Evolutionary conservation across 768 basidiomycete species (phyloP).

Genomic region (Leucocoprinus leucothites): DNA sequence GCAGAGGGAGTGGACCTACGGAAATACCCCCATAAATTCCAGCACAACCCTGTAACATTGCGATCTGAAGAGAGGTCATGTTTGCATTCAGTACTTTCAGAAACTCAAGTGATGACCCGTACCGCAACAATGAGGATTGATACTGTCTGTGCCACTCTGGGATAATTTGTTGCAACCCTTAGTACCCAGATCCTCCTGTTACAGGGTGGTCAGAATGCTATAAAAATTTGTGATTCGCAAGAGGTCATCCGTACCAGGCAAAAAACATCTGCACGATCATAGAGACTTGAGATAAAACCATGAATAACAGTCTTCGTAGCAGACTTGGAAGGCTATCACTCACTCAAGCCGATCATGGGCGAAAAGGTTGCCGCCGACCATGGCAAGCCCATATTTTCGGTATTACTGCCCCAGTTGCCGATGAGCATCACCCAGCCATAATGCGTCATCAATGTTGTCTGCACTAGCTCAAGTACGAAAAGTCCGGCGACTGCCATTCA

Average conservation of each 20-base stretch:
- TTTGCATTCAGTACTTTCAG: neutral
- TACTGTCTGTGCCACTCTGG: neutral
- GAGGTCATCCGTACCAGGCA: slow-evolving; percentile 5
- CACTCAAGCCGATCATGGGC: slow-evolving; percentile 7
- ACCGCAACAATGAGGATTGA: slow-evolving; percentile 10
- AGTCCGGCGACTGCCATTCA: neutral
- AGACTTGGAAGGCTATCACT: neutral
- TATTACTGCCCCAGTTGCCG: slow-evolving; percentile 7
- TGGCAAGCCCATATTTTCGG: neutral
- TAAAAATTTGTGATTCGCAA: too few relatives aligned
- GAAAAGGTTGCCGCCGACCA: slow-evolving; percentile 11
- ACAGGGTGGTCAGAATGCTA: too few relatives aligned
- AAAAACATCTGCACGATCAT: slow-evolving; percentile 13
- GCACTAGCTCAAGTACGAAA: slow-evolving; percentile 5
- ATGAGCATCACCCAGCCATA: slow-evolving; percentile 11
- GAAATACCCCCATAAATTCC: slow-evolving; percentile 7
- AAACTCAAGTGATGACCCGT: neutral
- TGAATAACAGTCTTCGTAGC: neutral
- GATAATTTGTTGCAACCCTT: neutral
- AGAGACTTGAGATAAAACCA: neutral
- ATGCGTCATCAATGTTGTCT: slow-evolving; percentile 10
- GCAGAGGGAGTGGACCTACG: too few relatives aligned
- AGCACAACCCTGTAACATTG: neutral
- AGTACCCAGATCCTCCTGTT: slow-evolving; percentile 14
- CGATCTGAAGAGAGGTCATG: neutral